phyloP scores from a whole-genome alignment of 805 yeast species.

The Myxozyma neglecta region DNA sequence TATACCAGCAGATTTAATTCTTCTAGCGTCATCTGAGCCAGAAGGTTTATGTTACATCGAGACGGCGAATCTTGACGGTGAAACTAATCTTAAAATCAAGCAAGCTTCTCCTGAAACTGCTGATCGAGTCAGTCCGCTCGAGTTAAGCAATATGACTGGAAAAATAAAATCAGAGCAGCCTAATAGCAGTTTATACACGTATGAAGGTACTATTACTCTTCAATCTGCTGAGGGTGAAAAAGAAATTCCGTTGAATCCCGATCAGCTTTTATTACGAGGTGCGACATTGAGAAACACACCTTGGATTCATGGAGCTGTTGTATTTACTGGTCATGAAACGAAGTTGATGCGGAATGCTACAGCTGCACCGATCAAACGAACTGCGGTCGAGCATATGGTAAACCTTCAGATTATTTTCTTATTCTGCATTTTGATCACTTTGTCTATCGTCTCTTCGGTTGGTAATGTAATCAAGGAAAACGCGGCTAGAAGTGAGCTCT shows the following conservation, averaged over 20 bases:
- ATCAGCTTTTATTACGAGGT: conserved; percentile 88
- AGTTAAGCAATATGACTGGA: conserved; percentile 55
- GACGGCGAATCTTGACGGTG: conserved; percentile 97
- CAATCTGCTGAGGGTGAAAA: conserved; percentile 38
- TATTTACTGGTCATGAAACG: conserved; percentile 98
- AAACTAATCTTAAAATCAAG: conserved; percentile 92
- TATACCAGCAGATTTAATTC: conserved; percentile 86
- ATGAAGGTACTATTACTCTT: conserved; percentile 78
- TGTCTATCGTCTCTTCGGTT: conserved; percentile 76
- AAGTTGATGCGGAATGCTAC: conserved; percentile 98
- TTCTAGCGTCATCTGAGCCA: conserved; percentile 92
- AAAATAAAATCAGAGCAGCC: conserved; percentile 84
- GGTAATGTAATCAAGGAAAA: conserved; percentile 74
- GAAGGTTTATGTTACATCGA: conserved; percentile 97
- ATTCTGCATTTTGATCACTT: conserved; percentile 71
- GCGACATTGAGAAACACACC: conserved; percentile 92
- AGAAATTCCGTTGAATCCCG: conserved; percentile 75
- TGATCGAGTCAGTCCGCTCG: conserved; percentile 63
- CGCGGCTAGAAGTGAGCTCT: conserved; percentile 43
- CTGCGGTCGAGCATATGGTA: conserved; percentile 94
- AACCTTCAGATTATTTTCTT: conserved; percentile 88
- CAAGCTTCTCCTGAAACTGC: conserved; percentile 83
- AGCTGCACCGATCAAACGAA: conserved; percentile 95
- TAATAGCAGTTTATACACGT: conserved; percentile 88
- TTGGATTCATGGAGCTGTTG: conserved; percentile 91